phyloP scores from a whole-genome alignment of 2,329 filamentous ascomycete species.

The Xylaria sp. region DNA sequence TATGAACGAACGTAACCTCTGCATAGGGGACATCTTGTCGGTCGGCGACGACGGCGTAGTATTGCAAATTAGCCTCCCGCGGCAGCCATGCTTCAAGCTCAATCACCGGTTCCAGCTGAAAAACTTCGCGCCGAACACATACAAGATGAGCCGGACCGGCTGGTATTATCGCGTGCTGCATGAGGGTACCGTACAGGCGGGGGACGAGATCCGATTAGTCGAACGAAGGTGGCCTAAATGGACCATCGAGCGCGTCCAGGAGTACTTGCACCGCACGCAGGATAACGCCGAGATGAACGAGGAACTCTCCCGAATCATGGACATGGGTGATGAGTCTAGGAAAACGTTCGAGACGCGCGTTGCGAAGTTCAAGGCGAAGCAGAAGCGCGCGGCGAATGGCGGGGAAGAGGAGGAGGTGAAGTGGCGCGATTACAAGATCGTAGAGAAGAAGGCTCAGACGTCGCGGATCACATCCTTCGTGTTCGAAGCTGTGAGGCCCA shows the following conservation, averaged over 20 bases:
- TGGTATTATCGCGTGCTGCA: conserved; percentile 69
- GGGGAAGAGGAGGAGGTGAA: conserved; percentile 32
- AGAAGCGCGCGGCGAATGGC: conserved; percentile 32
- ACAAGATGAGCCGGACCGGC: conserved; percentile 62
- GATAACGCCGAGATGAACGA: conserved; percentile 57
- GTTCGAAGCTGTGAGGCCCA: conserved; percentile 51
- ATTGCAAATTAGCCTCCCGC: conserved; percentile 65
- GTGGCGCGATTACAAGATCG: conserved; percentile 55
- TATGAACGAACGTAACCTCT: conserved; percentile 69
- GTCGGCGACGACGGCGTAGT: conserved; percentile 50
- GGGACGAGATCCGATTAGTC: conserved; percentile 62
- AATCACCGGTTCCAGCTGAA: conserved; percentile 70
- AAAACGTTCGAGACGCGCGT: conserved; percentile 57
- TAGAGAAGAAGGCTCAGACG: conserved; percentile 58
- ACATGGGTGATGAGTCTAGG: conserved; percentile 55
- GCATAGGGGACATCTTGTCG: conserved; percentile 65
- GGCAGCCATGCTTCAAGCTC: conserved; percentile 71
- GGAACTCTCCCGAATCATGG: conserved; percentile 56
- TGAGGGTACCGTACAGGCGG: conserved; percentile 58
- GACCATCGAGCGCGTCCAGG: conserved; percentile 67
- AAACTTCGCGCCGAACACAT: conserved; percentile 64
- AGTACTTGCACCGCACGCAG: conserved; percentile 63
- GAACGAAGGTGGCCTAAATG: conserved; percentile 62
- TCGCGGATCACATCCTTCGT: conserved; percentile 56
- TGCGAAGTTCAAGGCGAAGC: conserved; percentile 50